Percentiles rank a stretch among this genome's conserved stretches.
Evolutionary conservation across 2,329 filamentous ascomycete species (phyloP).

Genomic region (Kalaharituber pfeilii): DNA sequence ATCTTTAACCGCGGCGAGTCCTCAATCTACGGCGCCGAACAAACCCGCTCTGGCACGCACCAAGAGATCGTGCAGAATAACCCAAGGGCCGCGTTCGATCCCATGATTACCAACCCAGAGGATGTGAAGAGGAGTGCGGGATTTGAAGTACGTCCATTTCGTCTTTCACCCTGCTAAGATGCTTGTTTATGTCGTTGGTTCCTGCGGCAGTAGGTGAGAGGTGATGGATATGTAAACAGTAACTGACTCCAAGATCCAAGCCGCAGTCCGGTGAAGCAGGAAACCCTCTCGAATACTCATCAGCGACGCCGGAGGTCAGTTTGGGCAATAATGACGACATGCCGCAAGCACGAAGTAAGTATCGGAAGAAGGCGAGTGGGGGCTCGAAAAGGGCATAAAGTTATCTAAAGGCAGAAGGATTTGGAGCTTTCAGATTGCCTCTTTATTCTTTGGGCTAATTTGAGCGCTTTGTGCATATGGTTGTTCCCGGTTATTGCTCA

Average conservation of each 20-base stretch:
- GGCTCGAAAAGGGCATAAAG: neutral
- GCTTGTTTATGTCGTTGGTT: neutral
- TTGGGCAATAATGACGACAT: conserved; percentile 1
- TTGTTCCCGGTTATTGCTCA: no score
- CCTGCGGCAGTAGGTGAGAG: neutral
- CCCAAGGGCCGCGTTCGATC: conserved; percentile 4
- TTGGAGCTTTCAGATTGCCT: neutral
- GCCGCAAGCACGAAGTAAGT: neutral
- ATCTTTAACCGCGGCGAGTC: neutral
- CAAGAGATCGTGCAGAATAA: conserved; percentile 6
- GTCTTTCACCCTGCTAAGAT: neutral
- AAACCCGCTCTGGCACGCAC: conserved; percentile 7
- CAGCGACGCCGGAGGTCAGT: conserved; percentile 6
- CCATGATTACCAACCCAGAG: conserved; percentile 1
- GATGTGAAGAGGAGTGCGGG: conserved; percentile 4
- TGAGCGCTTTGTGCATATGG: no score
- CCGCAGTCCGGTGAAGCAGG: neutral
- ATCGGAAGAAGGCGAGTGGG: neutral
- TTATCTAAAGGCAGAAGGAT: no score
- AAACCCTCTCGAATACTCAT: conserved; percentile 7
- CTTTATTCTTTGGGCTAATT: no score
- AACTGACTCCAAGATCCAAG: neutral
- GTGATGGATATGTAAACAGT: neutral
- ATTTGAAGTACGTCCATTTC: conserved; percentile 2
- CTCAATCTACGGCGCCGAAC: conserved; percentile 3